Conservation (phyloP, 31 red algal genomes). For the Odonthalia washingtoniensis region DNA sequence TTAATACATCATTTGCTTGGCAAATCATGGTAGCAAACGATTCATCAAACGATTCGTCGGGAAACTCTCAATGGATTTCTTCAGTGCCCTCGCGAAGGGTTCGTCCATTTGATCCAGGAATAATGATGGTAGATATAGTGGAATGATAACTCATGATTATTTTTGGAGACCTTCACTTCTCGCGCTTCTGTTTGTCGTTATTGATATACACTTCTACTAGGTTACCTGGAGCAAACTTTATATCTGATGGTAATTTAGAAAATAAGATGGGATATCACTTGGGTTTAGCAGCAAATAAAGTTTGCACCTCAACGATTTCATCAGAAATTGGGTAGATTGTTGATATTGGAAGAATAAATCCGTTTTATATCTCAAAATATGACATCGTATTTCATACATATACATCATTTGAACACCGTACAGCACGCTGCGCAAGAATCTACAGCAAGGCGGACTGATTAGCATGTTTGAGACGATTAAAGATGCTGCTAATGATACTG, state of each 20-base stretch:
- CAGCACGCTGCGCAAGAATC: neutral
- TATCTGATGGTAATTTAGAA: neutral
- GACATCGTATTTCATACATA: neutral
- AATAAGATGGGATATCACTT: neutral
- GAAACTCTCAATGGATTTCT: neutral
- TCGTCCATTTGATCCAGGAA: slow-evolving; percentile 13
- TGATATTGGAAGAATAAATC: neutral
- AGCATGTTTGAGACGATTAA: too few species aligned
- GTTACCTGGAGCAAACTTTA: neutral
- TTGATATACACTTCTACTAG: slow-evolving; percentile 21
- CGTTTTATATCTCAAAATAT: neutral
- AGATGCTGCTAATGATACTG: neutral
- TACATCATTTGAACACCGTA: neutral
- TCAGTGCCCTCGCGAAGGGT: neutral
- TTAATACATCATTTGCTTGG: slow-evolving; percentile 25
- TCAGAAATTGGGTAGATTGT: neutral
- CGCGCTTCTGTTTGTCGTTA: neutral
- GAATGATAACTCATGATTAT: neutral
- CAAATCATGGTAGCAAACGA: neutral
- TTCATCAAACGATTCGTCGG: neutral
- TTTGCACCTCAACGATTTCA: neutral
- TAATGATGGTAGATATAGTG: neutral
- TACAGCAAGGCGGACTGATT: neutral
- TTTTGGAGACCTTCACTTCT: neutral
- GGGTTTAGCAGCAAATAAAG: neutral